A percentile compares a stretch with the other conserved stretches of the same genome.
Evolutionary conservation across 129 eudicot genomes (phyloP).

Genomic region (Gnaphalium uliginosum): DNA sequence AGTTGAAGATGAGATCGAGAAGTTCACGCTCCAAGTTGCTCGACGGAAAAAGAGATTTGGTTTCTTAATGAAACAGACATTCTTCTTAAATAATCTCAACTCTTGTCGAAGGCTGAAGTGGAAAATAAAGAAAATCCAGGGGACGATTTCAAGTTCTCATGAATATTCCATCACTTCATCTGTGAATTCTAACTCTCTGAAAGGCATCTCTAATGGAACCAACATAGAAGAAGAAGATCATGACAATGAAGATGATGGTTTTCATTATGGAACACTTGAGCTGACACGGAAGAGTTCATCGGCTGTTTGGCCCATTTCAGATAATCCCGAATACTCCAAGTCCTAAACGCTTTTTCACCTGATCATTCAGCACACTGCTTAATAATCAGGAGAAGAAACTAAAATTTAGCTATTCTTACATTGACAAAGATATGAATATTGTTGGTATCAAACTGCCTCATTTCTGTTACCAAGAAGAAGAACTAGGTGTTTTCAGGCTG

Average conservation of each 20-base stretch:
- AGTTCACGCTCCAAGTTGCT: slow-evolving; percentile 26
- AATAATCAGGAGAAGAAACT: slow-evolving; percentile 27
- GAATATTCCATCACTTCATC: slow-evolving; percentile 9
- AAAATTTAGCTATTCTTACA: slow-evolving; percentile 24
- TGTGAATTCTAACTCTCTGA: not conserved
- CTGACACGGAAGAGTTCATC: slow-evolving; percentile 29
- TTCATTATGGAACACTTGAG: not conserved
- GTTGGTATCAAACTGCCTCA: slow-evolving; percentile 33
- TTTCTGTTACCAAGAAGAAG: slow-evolving; percentile 41
- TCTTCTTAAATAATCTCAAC: slow-evolving; percentile 29
- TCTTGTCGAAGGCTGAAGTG: slow-evolving; percentile 33
- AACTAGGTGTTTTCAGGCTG: slow-evolving; percentile 38
- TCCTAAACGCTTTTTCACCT: slow-evolving; percentile 18
- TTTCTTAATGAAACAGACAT: slow-evolving; percentile 32
- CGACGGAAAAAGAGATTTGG: slow-evolving; percentile 37
- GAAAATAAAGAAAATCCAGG: slow-evolving; percentile 21
- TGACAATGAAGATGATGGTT: slow-evolving; percentile 9
- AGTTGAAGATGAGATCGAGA: slow-evolving; percentile 45
- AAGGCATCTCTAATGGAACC: not conserved
- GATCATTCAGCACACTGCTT: slow-evolving; percentile 28
- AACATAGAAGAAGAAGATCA: slow-evolving; percentile 1
- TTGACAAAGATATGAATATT: slow-evolving; percentile 25
- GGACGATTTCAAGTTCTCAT: not conserved
- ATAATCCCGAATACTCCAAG: slow-evolving; percentile 29
- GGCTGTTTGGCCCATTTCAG: slow-evolving; percentile 17